Evolutionary conservation across 2,329 filamentous ascomycete genomes (phyloP), one percentile per base, ranked within the genome.

Genomic region (Curvularia spicifera): DNA sequence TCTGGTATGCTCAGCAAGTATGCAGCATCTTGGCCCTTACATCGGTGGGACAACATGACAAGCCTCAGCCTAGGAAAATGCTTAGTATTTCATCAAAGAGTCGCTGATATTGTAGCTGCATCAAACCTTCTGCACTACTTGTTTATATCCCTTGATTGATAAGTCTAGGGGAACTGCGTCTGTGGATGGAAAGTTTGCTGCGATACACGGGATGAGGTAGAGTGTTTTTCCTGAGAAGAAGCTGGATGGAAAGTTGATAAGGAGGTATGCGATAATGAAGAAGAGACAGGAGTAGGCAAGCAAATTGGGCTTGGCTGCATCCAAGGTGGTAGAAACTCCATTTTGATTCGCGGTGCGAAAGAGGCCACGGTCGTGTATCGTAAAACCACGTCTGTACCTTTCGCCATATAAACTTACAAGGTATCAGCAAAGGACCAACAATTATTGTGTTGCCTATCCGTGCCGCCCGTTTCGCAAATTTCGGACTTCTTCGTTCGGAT

Each of bases 191-290:
- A 37, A 7, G 15, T n/a, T 8, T n/a, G 35, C 7, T 4, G n/a
- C 18, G 47, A 15, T 71, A 45, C 67, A 70, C 49, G 60, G 61
- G n/a, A 56, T 52, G 51, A 57, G 57, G 4, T 43, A 64, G 40
- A 53, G 63, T 45, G 61, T 60, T 20, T 51, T 63, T 43, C 60
- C 53, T 7, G 35, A 9, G 44, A 37, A 37, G n/a, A 5, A 5
- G 43, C n/a, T 13, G 31, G 33, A 22, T 5, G 15, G 15, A 45
- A 15, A n/a, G 43, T 37, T 7, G 13, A 18, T 46, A 9, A 18
- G 4, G 26, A 31, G 22, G 15, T 46, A 37, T 15, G 35, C 15
- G 44, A 29, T 18, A 15, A n/a, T 2, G 40, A 43, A 49, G 20
- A 22, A 49, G 15, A 44, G n/a, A 12, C 31, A 33, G 18, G 6